phyloP scores from a whole-genome alignment of 768 basidiomycete genomes.

The Dioszegia crocea region DNA sequence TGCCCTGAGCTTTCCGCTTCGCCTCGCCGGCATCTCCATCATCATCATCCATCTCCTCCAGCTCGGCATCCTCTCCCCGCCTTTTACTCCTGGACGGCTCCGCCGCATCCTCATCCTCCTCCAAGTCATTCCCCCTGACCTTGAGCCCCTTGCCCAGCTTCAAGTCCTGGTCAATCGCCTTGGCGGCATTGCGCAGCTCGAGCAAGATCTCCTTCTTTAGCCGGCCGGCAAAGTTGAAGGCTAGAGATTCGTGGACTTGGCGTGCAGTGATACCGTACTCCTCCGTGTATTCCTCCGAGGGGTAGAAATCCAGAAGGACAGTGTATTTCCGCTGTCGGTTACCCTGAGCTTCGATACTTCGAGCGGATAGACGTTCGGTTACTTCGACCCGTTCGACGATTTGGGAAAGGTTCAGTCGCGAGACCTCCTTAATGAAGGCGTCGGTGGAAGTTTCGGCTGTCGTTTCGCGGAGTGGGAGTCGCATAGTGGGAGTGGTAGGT shows the following conservation, averaged over 20 bases:
- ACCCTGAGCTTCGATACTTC: constrained; percentile 49
- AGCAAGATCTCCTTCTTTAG: constrained; percentile 79
- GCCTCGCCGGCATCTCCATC: constrained; percentile 56
- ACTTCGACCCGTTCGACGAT: constrained; percentile 78
- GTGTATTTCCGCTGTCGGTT: constrained; percentile 74
- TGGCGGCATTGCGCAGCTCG: constrained; percentile 83
- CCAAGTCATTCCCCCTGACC: constrained; percentile 44
- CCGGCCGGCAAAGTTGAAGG: constrained; percentile 67
- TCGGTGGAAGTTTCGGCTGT: constrained; percentile 60
- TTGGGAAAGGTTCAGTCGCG: constrained; percentile 78
- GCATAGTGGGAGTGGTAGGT: constrained; percentile 97
- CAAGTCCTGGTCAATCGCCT: constrained; percentile 70
- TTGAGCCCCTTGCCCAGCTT: constrained; percentile 63
- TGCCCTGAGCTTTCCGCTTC: constrained; percentile 50
- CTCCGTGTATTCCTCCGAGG: constrained; percentile 70
- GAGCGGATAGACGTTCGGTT: constrained; percentile 65
- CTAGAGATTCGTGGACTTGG: constrained; percentile 71
- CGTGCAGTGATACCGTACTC: constrained; percentile 72
- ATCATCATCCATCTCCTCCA: constrained; percentile 55
- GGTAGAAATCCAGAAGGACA: constrained; percentile 79
- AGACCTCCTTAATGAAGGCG: constrained; percentile 81
- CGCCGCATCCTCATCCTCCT: constrained; percentile 46
- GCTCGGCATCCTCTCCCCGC: constrained; percentile 54
- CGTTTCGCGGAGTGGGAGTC: constrained; percentile 63
- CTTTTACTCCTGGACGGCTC: neutral